Base-by-base conservation (phyloP, 2,329 filamentous ascomycete species). In the Chrysosporium keratinophilum region DNA sequence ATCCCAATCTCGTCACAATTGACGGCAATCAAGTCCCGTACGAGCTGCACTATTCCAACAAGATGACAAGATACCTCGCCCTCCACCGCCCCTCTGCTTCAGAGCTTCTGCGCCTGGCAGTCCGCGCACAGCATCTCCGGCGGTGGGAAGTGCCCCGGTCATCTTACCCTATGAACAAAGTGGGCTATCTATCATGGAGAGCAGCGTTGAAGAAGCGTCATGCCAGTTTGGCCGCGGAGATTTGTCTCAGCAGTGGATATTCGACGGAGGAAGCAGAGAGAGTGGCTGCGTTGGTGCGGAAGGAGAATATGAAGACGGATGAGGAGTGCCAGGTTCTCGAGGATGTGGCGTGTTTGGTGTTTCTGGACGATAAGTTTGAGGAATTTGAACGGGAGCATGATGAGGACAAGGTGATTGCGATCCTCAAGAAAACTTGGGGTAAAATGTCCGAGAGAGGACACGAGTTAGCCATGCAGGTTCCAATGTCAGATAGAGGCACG, bases 271-370 rank as follows among this genome's bases (percentile, higher is more conserved):
- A 85, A 42, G 74, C 81, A 5, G 75, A 75, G 54, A 74, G 82
- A 34, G 80, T 91, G 1, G 85, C 78, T 1, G 76, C 78, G n/a
- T 70, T 93, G 67, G 84, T 95, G 51, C 76, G 85, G 57, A 94
- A 95, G 70, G 86, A 93, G 66, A 81, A 82, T 53, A 70, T 94
- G 60, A 71, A 73, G 52, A 65, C 64, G 49, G 63, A 70, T 46
- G 63, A 61, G 20, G 73, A 76, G 55, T 82, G 84, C 52, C 85
- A 91, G 73, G 76, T 80, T 5, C 74, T 95, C 57, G 88, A 94
- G 72, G 88, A 94, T 70, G 85, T 88, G 44, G 88, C 88, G 2
- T 94, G 88, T 65, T 71, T 95, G 53, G 88, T 94, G 28, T 95
- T 95, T 66, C 71, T 95, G 59, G 88, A 93, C 65, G 87, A 91